Percentiles rank a stretch among this genome's conserved stretches.
Conservation (phyloP, 345 rosid species). For the Odontarrhena argentea region DNA sequence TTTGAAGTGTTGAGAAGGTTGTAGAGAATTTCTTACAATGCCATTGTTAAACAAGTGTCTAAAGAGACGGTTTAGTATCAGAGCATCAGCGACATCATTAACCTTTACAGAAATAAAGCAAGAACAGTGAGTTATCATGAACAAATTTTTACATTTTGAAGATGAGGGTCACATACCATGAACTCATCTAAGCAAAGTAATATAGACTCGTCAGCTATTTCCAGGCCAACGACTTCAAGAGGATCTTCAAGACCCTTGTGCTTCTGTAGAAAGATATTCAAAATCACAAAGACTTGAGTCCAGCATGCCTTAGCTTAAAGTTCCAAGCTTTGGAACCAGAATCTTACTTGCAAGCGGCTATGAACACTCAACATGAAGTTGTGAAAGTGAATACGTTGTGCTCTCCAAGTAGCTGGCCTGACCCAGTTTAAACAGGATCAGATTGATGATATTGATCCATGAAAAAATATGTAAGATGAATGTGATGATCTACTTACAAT, state of each 20-base stretch:
- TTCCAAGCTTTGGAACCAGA: slow-evolving; percentile 23
- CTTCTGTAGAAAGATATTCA: slow-evolving; percentile 52
- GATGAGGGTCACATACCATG: slow-evolving; percentile 60
- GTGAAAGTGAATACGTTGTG: slow-evolving; percentile 93
- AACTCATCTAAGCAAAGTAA: slow-evolving; percentile 91
- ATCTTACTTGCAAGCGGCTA: slow-evolving; percentile 85
- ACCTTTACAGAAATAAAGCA: slow-evolving; percentile 53
- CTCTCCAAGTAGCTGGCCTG: slow-evolving; percentile 91
- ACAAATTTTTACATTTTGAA: neutral
- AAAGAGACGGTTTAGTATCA: slow-evolving; percentile 89
- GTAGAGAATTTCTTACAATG: slow-evolving; percentile 59
- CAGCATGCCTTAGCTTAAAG: slow-evolving; percentile 1
- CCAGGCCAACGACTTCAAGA: slow-evolving; percentile 92
- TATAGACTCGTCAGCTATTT: slow-evolving; percentile 86
- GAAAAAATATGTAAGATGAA: neutral
- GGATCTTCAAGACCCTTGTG: slow-evolving; percentile 97
- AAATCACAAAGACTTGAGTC: slow-evolving; percentile 5
- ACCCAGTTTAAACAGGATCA: slow-evolving; percentile 18
- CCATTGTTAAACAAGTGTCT: slow-evolving; percentile 82
- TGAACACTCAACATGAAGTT: slow-evolving; percentile 96
- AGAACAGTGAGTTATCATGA: slow-evolving; percentile 4
- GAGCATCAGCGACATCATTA: slow-evolving; percentile 96
- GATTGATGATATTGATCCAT: slow-evolving; percentile 23
- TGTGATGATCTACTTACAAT: slow-evolving; percentile 53
- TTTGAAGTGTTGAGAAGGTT: slow-evolving; percentile 10